These are phyloP conservation scores for Colletotrichum sp. DNA, from an alignment of 2,329 filamentous ascomycete species.

Conservation along the genomic window DNA sequence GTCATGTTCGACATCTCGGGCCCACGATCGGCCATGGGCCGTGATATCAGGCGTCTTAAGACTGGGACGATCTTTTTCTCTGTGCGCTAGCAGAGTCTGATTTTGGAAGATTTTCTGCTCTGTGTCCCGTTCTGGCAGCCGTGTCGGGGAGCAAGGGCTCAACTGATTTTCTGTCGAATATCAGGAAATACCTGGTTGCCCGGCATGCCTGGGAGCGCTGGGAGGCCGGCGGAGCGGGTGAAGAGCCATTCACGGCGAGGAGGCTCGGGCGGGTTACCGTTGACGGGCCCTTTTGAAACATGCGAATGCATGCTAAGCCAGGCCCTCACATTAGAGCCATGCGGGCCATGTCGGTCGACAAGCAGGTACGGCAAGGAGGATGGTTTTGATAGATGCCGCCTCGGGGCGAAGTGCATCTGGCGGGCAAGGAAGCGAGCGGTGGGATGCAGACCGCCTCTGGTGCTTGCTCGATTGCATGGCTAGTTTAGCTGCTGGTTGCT, in stretches of 20 bases:
- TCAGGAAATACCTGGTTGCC: neutral
- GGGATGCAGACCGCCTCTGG: conserved; percentile 4
- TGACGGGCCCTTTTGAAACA: conserved; percentile 1
- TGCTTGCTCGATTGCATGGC: neutral
- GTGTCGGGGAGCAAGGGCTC: neutral
- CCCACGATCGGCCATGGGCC: conserved; percentile 6
- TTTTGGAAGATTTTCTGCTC: neutral
- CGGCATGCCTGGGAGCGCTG: neutral
- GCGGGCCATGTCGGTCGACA: neutral
- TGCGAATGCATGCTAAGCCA: conserved; percentile 4
- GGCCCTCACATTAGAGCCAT: neutral
- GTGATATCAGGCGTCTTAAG: neutral
- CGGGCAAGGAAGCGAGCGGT: neutral
- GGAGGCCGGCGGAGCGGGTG: neutral
- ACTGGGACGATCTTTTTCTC: neutral
- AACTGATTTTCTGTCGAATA: neutral
- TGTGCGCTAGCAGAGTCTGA: neutral
- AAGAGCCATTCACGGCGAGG: neutral
- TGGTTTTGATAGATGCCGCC: neutral
- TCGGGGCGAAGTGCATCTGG: conserved; percentile 7
- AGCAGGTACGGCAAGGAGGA: neutral
- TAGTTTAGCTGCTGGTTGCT: neutral
- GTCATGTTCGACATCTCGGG: conserved; percentile 9
- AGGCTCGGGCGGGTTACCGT: neutral
- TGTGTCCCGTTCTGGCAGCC: neutral